Evolutionary conservation across 2,329 filamentous ascomycete genomes (phyloP), one percentile per base, ranked within the genome.

Genomic region (Gliomastix tumulicola): DNA sequence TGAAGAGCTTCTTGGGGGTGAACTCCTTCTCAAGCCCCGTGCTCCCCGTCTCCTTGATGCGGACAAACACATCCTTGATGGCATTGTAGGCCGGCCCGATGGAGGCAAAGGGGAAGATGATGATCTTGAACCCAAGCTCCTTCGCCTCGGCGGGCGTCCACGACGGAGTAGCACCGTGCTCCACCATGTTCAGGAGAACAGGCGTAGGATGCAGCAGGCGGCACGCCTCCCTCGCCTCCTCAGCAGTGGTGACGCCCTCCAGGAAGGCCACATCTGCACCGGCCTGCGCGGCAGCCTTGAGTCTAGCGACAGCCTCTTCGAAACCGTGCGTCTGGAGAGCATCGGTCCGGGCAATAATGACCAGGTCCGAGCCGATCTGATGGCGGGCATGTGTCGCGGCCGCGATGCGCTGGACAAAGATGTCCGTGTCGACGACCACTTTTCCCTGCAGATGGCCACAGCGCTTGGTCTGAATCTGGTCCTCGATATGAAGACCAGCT

Each of bases 371-470:
- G 10, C 61, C 59, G 8, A 69, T 49, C 10, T 59, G 54, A 17
- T 64, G 54, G 4, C 76, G 60, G 2, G 75, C 71, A 7, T 63
- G 56, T 11, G 57, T 60, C 0, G 76, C 76, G 0, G 78, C 77
- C 1, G 69, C 60, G 47, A 83, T 75, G 0, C 79, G 65, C n/a
- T 62, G 54, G n/a, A 66, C 50, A 44, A 67, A 82, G 16, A 67
- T 66, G 1, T 69, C 65, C 0, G 51, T 41, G 3, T 58, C 49
- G 8, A 83, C 79, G 11, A 83, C 57, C 39, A 74, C 63, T 54
- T 84, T 84, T 37, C 76, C 75, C 1, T 57, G 54, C 1, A 84
- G 61, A 49, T 84, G 79, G 1, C 79, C 79, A 51, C 79, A 84
- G 9, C 78, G 71, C 59, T 84, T 84, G 31, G 68, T 73, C 30